Evolutionary conservation across 352 stramenopile genomes (phyloP), one percentile per base, ranked within the genome.

Genomic region (Pythium dissotocum): DNA sequence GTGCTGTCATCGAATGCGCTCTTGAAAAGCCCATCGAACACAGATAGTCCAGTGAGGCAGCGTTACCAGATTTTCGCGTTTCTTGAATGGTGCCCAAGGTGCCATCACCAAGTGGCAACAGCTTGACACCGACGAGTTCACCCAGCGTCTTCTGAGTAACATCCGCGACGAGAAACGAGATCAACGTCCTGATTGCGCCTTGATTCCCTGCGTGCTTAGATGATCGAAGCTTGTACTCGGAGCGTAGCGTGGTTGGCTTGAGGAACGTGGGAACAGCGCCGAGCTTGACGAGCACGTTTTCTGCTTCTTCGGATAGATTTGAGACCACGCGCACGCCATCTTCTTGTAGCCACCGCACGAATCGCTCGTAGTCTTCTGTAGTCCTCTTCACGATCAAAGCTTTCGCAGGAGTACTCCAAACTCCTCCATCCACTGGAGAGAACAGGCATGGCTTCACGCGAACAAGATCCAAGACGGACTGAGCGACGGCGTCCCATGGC

Each of bases 21-120:
- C 79, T 69, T 10, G 80, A 79, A 68, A 92, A 92, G 4, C 82
- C 78, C 84, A 92, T 92, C 10, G 80, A 83, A 44, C 77, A 79
- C 26, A 92, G 63, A 49, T 89, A 71, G 24, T 80, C 72, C 18
- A 92, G 69, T 21, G 76, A 67, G 26, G 32, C 69, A 14, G 57
- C 18, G 65, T 48, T 46, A 24, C 86, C 72, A 52, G 73, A 64
- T 16, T 63, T 53, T 16, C 56, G 63, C 2, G 57, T 48, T 18
- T 52, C 68, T n/a, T 73, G 46, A 73, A 90, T 89, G 26, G 57
- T 61, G 36, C 49, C 65, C 42, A 92, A 52, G 32, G 65, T 77
- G 46, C 78, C 73, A 75, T 92, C 72, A 55, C 79, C 77, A n/a
- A 88, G 55, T 33, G 84, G 84, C 18, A 92, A 70, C 67, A 90